These are phyloP conservation scores for Saccharomyces eubayanus DNA, from an alignment of 805 yeast genomes.

Conservation along the genomic window DNA sequence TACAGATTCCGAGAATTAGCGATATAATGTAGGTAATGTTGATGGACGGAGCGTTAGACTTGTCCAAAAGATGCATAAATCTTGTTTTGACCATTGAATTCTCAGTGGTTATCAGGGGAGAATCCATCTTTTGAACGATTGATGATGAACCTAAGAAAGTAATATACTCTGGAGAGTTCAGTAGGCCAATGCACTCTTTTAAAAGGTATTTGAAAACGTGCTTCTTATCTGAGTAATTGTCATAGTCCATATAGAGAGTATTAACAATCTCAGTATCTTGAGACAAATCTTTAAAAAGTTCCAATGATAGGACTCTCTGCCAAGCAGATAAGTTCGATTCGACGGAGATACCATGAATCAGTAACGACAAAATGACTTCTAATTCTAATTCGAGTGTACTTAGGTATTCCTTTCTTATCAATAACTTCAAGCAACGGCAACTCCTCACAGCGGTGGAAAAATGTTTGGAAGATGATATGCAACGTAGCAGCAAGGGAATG, in stretches of 20 bases:
- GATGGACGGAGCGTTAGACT: slow-evolving; percentile 61
- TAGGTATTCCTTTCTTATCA: slow-evolving; percentile 53
- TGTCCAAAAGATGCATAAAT: slow-evolving; percentile 72
- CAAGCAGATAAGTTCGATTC: slow-evolving; percentile 52
- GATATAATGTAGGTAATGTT: slow-evolving; percentile 56
- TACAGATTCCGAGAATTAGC: slow-evolving; percentile 47
- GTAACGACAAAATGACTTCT: slow-evolving; percentile 67
- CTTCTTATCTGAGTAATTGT: slow-evolving; percentile 47
- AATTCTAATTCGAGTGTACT: slow-evolving; percentile 61
- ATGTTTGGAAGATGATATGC: slow-evolving; percentile 47
- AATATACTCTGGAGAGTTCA: slow-evolving; percentile 26
- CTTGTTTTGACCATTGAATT: slow-evolving; percentile 44
- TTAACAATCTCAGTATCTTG: slow-evolving; percentile 46
- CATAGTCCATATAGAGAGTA: slow-evolving; percentile 54
- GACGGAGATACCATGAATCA: slow-evolving; percentile 62
- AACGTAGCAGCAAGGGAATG: slow-evolving; percentile 67
- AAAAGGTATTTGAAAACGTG: slow-evolving; percentile 53
- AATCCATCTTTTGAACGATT: slow-evolving; percentile 26
- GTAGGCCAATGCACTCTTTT: slow-evolving; percentile 32
- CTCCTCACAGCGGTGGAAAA: slow-evolving; percentile 71
- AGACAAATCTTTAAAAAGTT: slow-evolving; percentile 55
- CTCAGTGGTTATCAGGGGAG: slow-evolving; percentile 34
- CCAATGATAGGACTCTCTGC: slow-evolving; percentile 70
- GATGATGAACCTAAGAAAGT: slow-evolving; percentile 30
- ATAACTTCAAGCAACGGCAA: slow-evolving; percentile 56